phyloP scores from a whole-genome alignment of 2,329 filamentous ascomycete genomes.

The Decorospora gaudefroyi region DNA sequence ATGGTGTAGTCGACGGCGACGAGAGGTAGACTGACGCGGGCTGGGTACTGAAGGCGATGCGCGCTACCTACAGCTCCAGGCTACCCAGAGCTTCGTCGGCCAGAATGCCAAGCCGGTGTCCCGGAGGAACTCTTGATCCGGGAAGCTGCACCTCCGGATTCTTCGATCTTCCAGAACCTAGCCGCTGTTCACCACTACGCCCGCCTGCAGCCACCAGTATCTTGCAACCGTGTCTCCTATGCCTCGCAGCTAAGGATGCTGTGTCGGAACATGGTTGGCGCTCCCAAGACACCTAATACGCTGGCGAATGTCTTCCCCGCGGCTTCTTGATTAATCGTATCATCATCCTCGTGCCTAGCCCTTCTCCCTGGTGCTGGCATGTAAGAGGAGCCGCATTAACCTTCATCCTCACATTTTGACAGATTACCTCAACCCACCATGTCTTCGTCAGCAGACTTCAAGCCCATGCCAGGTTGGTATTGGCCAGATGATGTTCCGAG shows the following conservation, averaged over 20 bases:
- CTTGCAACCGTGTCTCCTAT: slow-evolving; percentile 41
- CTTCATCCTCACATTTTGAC: slow-evolving; percentile 7
- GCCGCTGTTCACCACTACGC: slow-evolving; percentile 17
- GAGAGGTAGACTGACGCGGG: slow-evolving; percentile 13
- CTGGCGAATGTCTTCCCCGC: slow-evolving; percentile 29
- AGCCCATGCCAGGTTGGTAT: slow-evolving; percentile 51
- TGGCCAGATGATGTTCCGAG: slow-evolving; percentile 54
- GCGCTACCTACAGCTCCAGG: slow-evolving; percentile 44
- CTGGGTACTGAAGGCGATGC: slow-evolving; percentile 27
- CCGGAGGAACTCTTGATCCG: slow-evolving; percentile 17
- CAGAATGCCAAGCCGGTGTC: slow-evolving; percentile 23
- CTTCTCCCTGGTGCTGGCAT: slow-evolving; percentile 27
- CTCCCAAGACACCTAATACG: slow-evolving; percentile 26
- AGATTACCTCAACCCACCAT: slow-evolving; percentile 31
- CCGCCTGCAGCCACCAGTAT: too few species aligned
- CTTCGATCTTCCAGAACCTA: slow-evolving; percentile 23
- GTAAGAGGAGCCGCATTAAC: slow-evolving; percentile 34
- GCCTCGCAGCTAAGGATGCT: slow-evolving; percentile 23
- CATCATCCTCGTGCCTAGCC: slow-evolving; percentile 19
- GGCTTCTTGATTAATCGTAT: slow-evolving; percentile 27
- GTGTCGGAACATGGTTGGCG: slow-evolving; percentile 25
- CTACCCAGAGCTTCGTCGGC: slow-evolving; percentile 32
- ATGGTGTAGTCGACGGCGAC: slow-evolving; percentile 5
- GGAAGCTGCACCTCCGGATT: slow-evolving; percentile 14
- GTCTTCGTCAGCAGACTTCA: slow-evolving; percentile 50